These are phyloP conservation scores for Microbotryomycetes sp. DNA, from an alignment of 1,284 basidiomycete genomes.

Conservation along the genomic window DNA sequence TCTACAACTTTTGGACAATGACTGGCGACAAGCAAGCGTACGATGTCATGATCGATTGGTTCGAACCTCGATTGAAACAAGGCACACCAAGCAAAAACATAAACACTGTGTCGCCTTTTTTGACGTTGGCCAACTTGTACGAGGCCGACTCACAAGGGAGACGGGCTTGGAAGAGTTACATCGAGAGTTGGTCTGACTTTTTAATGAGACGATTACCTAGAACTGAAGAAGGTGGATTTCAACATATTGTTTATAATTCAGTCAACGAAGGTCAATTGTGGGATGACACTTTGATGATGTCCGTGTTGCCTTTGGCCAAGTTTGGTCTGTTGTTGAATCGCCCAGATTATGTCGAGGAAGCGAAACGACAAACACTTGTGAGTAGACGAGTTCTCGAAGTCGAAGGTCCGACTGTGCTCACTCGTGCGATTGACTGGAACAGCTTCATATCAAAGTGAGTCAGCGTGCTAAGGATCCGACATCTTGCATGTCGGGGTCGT, in stretches of 20 bases:
- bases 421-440: conserved; percentile 51
- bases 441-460: conserved; percentile 51
- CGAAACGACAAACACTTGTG: conserved; percentile 55
- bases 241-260: conserved; percentile 56
- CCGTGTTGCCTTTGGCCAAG: conserved; percentile 55
- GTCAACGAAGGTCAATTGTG: conserved; percentile 56
- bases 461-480: conserved; percentile 50
- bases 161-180: conserved; percentile 46
- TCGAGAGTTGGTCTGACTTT: conserved; percentile 62
- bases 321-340: conserved; percentile 55
- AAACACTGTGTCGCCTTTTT: conserved; percentile 60
- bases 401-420: conserved; percentile 6
- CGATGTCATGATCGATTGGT: conserved; percentile 54
- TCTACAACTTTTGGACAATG: conserved; percentile 48
- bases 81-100: conserved; percentile 51
- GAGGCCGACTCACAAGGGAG: conserved; percentile 46
- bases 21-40: conserved; percentile 48
- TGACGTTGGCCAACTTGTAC: conserved; percentile 50
- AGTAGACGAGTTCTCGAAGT: neutral
- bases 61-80: conserved; percentile 48
- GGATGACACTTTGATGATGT: conserved; percentile 64
- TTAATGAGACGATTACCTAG: conserved; percentile 56
- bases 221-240: conserved; percentile 56
- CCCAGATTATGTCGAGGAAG: conserved; percentile 57
- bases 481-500: no score